Evolutionary conservation across 1,284 basidiomycete genomes (phyloP).

Genomic region (Malassezia sympodialis): DNA sequence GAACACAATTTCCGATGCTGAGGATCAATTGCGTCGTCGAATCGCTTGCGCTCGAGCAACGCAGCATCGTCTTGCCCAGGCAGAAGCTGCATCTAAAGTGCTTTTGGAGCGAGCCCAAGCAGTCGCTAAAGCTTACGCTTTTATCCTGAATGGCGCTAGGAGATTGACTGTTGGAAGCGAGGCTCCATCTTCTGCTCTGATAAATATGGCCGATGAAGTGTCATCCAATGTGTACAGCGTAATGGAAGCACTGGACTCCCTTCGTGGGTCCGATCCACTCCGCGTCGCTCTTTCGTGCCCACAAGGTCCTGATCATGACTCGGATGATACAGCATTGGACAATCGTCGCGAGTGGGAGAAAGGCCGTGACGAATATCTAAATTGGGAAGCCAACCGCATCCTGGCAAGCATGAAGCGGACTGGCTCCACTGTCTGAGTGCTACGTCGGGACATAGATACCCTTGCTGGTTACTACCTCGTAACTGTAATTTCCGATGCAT

Average conservation of each 20-base stretch:
- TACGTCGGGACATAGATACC: not conserved
- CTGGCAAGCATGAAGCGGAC: conserved; percentile 21
- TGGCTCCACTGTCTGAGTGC: not conserved
- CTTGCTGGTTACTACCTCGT: not conserved
- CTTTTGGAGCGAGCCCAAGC: conserved; percentile 16
- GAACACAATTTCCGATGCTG: conserved; percentile 3
- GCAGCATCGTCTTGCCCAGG: conserved; percentile 14
- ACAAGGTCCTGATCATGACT: not conserved
- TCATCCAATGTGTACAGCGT: conserved; percentile 25
- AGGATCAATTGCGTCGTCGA: conserved; percentile 11
- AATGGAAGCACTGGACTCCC: conserved; percentile 23
- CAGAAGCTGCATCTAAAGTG: conserved; percentile 19
- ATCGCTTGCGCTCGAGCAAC: conserved; percentile 7
- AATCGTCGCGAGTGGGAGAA: conserved; percentile 26
- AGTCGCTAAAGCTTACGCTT: not conserved
- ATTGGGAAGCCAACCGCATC: conserved; percentile 37
- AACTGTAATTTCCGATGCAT: not conserved
- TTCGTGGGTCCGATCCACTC: conserved; percentile 28
- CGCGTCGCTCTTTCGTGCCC: conserved; percentile 19
- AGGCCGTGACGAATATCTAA: conserved; percentile 34
- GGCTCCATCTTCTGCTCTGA: not conserved
- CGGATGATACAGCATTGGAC: not conserved
- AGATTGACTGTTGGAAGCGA: not conserved
- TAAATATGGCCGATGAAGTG: conserved; percentile 24
- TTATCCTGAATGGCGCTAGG: conserved; percentile 3